Conservation (phyloP, 2,329 filamentous ascomycete genomes). For the Colletotrichum spinosum region DNA sequence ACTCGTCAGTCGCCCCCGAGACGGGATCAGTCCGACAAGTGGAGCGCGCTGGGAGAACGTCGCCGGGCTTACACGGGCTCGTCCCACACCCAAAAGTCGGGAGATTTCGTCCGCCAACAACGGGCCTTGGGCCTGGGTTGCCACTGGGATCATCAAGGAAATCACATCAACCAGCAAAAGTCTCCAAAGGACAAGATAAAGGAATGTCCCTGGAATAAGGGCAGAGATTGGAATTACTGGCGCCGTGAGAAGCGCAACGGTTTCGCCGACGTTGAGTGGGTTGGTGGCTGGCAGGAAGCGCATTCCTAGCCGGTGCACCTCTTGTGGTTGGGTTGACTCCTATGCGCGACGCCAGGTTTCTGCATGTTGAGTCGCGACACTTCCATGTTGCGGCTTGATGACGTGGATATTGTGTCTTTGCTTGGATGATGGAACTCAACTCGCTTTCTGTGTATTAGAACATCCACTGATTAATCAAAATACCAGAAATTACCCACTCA, state of each 20-base stretch:
- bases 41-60: constrained; percentile 87
- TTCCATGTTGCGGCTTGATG: background rate
- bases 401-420: constrained; percentile 11
- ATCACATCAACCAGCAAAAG: constrained; percentile 52
- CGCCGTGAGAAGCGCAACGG: constrained; percentile 72
- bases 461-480: constrained; percentile 61
- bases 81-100: constrained; percentile 62
- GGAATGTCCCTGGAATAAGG: constrained; percentile 68
- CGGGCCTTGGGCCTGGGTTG: constrained; percentile 61
- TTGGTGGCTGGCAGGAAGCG: constrained; percentile 86
- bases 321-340: constrained; percentile 69
- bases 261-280: constrained; percentile 89
- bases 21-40: constrained; percentile 79
- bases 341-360: background rate
- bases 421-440: constrained; percentile 57
- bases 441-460: constrained; percentile 75
- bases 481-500: constrained; percentile 78
- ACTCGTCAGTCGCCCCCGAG: constrained; percentile 74
- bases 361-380: background rate
- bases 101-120: constrained; percentile 59
- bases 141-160: constrained; percentile 60
- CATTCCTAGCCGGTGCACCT: constrained; percentile 58
- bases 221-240: constrained; percentile 70
- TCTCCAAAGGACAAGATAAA: constrained; percentile 60
- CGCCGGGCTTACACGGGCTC: constrained; percentile 74